phyloP scores from a whole-genome alignment of 495 filamentous ascomycete species.

The Pseudotulostoma volvatum region DNA sequence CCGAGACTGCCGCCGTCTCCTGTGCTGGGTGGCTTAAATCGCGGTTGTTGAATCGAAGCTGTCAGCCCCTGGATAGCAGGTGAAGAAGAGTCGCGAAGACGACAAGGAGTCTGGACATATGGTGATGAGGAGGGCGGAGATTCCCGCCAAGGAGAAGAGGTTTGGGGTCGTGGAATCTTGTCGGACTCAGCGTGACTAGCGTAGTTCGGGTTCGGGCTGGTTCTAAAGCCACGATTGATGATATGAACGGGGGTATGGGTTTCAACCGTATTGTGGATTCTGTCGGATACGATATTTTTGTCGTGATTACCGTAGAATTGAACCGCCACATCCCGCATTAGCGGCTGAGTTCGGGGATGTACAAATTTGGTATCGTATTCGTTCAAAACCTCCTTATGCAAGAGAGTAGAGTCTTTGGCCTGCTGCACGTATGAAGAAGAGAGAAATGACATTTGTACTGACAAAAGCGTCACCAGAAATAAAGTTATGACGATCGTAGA shows the following conservation, averaged over 20 bases:
- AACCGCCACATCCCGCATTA: constrained; percentile 69
- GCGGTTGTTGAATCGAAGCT: constrained; percentile 40
- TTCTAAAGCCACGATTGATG: constrained; percentile 67
- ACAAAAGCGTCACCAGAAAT: constrained; percentile 51
- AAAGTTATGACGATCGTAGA: constrained; percentile 71
- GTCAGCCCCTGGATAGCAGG: constrained; percentile 29
- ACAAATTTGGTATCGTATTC: constrained; percentile 96
- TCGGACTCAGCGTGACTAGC: constrained; percentile 62
- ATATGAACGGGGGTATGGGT: constrained; percentile 62
- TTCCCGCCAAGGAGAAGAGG: constrained; percentile 4
- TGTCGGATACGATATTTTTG: constrained; percentile 26
- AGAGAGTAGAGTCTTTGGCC: constrained; percentile 62
- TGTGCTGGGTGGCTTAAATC: constrained; percentile 28
- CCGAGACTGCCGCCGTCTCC: constrained; percentile 69
- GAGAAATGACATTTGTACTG: constrained; percentile 57
- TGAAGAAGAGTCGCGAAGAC: constrained; percentile 35
- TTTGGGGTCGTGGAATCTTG: constrained; percentile 8
- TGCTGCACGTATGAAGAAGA: constrained; percentile 63
- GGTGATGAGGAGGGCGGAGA: constrained; percentile 17
- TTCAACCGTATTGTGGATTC: constrained; percentile 39
- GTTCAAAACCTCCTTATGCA: constrained; percentile 80
- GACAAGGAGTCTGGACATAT: constrained; percentile 22
- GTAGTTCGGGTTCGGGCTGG: constrained; percentile 81
- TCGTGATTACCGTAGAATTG: constrained; percentile 39
- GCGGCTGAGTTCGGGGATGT: constrained; percentile 66